phyloP scores from a whole-genome alignment of 257 asterid species.

The Przewalskia tangutica region DNA sequence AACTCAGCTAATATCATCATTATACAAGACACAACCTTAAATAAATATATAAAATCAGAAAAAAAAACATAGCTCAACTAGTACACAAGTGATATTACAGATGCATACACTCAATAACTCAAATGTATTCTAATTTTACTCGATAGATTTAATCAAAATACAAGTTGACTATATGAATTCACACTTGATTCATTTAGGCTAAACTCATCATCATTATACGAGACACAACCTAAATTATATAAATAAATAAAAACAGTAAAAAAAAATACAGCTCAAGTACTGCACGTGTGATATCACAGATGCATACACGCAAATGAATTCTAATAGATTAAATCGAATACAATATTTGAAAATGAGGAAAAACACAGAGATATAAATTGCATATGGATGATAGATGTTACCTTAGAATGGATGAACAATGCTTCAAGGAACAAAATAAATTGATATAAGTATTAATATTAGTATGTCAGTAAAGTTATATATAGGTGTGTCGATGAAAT shows the following conservation, averaged over 20 bases:
- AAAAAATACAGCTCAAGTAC: not conserved
- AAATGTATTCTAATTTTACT: not conserved
- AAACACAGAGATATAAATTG: not conserved
- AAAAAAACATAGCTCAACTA: not conserved
- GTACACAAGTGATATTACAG: not conserved
- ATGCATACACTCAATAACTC: not conserved
- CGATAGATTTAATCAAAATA: not conserved
- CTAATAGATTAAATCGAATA: not conserved
- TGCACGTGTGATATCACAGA: not conserved
- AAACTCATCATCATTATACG: too few relatives aligned
- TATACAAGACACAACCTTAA: not conserved
- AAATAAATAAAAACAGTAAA: too few relatives aligned
- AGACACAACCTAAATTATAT: too few relatives aligned
- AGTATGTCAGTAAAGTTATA: not conserved
- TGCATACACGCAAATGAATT: not conserved
- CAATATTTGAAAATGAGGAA: not conserved
- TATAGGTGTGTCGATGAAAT: slow-evolving; percentile 39
- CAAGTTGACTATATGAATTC: too few relatives aligned
- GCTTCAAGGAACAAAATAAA: not conserved
- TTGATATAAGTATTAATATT: not conserved
- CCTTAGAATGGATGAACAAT: not conserved
- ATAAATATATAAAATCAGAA: not conserved
- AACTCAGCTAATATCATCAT: not conserved
- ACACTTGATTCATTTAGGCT: too few relatives aligned
- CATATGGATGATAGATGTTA: not conserved